phyloP scores from a whole-genome alignment of 768 basidiomycete species.

The Russula lepida region DNA sequence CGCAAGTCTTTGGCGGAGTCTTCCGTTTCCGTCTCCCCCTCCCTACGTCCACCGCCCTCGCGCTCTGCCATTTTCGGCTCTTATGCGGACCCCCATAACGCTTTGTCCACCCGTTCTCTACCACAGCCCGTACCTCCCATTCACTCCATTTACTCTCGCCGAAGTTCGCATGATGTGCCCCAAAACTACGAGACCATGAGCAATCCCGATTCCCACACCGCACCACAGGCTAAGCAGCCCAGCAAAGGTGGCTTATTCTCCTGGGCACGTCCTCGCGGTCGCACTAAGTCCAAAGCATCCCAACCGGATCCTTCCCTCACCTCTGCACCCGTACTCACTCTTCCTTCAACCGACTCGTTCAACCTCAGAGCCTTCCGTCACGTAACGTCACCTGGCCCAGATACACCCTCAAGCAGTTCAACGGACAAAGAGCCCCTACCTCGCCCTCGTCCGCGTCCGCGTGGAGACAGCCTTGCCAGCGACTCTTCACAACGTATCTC shows the following conservation, averaged over 20 bases:
- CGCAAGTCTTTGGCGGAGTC: constrained; percentile 27
- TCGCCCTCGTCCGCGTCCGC: constrained; percentile 45
- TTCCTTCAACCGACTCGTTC: constrained; percentile 38
- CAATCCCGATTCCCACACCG: constrained; percentile 16
- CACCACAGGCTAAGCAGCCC: constrained; percentile 22
- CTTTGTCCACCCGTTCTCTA: constrained; percentile 57
- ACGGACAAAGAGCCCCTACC: constrained; percentile 23
- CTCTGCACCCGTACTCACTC: constrained; percentile 21
- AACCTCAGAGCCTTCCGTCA: constrained; percentile 72
- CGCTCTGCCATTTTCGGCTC: constrained; percentile 58
- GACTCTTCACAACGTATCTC: constrained; percentile 69
- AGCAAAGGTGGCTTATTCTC: constrained; percentile 34
- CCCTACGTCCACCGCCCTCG: constrained; percentile 48
- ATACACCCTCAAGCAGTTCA: constrained; percentile 20
- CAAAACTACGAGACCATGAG: constrained; percentile 22
- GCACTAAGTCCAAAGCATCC: constrained; percentile 33
- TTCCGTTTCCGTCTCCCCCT: constrained; percentile 38
- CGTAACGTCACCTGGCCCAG: constrained; percentile 31
- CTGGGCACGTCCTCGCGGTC: constrained; percentile 38
- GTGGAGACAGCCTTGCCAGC: constrained; percentile 50
- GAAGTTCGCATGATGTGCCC: not conserved
- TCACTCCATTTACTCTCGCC: not conserved
- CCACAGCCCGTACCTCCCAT: constrained; percentile 31
- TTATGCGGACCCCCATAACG: constrained; percentile 43
- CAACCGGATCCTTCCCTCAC: constrained; percentile 22